phyloP scores from a whole-genome alignment of 106 monocot species.

The Dendrobium officinale region DNA sequence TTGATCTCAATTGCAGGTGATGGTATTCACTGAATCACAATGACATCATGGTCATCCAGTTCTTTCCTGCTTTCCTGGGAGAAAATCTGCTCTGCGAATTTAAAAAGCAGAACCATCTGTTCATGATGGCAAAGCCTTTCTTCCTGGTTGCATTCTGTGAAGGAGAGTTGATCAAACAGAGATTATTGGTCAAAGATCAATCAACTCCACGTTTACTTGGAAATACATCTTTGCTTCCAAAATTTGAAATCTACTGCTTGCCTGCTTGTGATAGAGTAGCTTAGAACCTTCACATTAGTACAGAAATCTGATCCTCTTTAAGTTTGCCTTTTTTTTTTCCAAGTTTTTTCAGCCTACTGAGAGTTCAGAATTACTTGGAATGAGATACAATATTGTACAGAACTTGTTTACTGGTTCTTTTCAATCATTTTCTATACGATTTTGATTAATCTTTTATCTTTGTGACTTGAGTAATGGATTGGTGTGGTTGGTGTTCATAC shows the following conservation, averaged over 20 bases:
- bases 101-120: not conserved
- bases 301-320: not conserved
- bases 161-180: not conserved
- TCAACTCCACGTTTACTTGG: not conserved
- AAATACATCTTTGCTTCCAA: not conserved
- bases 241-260: not conserved
- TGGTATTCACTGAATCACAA: slow-evolving; percentile 5
- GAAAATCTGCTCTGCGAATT: not conserved
- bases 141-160: slow-evolving; percentile 1
- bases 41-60: not conserved
- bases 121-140: not conserved
- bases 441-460: not conserved
- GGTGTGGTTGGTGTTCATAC: not conserved
- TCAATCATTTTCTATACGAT: too few species aligned
- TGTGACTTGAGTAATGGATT: not conserved
- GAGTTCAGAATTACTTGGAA: not conserved
- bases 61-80: not conserved
- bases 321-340: not conserved
- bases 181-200: not conserved
- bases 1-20: not conserved
- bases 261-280: not conserved
- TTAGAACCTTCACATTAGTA: not conserved
- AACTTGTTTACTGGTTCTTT: not conserved
- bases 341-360: too few species aligned
- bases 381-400: not conserved